Percentiles rank a stretch among this genome's conserved stretches.
Conservation (phyloP, 108 stramenopile species). For the Nitzschia putrida region DNA sequence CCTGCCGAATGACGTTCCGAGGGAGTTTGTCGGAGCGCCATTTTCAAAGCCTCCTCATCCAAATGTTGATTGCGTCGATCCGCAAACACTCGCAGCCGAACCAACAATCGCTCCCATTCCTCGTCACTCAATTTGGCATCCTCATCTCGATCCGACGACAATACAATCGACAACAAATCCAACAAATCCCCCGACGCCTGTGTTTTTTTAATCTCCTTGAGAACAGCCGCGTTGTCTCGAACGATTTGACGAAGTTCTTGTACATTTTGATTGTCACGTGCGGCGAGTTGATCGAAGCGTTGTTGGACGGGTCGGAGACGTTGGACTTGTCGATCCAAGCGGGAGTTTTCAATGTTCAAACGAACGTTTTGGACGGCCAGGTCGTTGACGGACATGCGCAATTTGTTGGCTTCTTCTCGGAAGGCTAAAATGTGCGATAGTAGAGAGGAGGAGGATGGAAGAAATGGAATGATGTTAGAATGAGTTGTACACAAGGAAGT, state of each 20-base stretch:
- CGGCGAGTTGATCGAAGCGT: constrained; percentile 27
- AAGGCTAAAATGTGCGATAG: constrained; percentile 9
- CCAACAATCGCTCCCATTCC: constrained; percentile 11
- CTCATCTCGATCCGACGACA: constrained; percentile 16
- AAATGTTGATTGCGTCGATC: constrained; percentile 7
- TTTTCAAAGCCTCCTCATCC: constrained; percentile 3
- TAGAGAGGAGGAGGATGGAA: too few relatives aligned
- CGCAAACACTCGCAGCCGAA: constrained; percentile 6
- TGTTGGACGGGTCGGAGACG: constrained; percentile 28
- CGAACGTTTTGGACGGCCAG: constrained; percentile 19
- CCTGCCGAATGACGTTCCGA: background rate
- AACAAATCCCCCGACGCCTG: constrained; percentile 15
- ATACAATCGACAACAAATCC: constrained; percentile 10
- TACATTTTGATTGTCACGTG: constrained; percentile 28
- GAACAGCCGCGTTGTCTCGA: constrained; percentile 33
- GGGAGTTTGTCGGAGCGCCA: constrained; percentile 13
- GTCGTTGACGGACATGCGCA: constrained; percentile 23
- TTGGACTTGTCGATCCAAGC: constrained; percentile 31
- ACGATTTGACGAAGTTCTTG: constrained; percentile 25
- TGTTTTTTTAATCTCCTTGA: constrained; percentile 31
- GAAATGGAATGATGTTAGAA: too few relatives aligned
- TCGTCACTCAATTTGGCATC: constrained; percentile 15
- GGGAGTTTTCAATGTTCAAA: constrained; percentile 18
- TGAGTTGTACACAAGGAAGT: background rate
- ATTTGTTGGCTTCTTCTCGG: constrained; percentile 23